Percentiles rank a stretch among this genome's conserved stretches.
These are phyloP conservation scores for Tetrapyrgos nigripes DNA, from an alignment of 1,284 basidiomycete genomes.

Conservation along the genomic window DNA sequence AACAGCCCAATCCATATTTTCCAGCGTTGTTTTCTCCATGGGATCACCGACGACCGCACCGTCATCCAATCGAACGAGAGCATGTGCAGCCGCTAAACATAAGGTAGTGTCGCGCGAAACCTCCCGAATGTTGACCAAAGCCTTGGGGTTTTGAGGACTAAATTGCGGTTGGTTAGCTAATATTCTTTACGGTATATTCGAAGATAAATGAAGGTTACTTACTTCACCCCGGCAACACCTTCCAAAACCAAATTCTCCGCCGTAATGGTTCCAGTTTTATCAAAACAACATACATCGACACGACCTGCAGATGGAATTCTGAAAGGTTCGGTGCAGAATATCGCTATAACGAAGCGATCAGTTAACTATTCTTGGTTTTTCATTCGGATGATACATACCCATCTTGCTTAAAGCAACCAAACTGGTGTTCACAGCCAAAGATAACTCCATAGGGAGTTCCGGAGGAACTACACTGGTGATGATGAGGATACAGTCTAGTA, in stretches of 20 bases:
- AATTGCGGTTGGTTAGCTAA: background rate
- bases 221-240: conserved; percentile 90
- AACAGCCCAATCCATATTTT: conserved; percentile 91
- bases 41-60: conserved; percentile 96
- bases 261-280: conserved; percentile 97
- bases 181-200: conserved; percentile 10
- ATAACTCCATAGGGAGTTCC: conserved; percentile 95
- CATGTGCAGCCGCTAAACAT: conserved; percentile 94
- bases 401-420: conserved; percentile 93
- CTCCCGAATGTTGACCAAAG: conserved; percentile 82
- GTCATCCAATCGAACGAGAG: conserved; percentile 92
- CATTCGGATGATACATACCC: conserved; percentile 52
- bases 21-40: conserved; percentile 98
- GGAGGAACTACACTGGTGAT: conserved; percentile 96
- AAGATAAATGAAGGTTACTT: conserved; percentile 33
- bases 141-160: conserved; percentile 64
- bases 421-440: conserved; percentile 92
- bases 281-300: conserved; percentile 97
- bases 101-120: conserved; percentile 82
- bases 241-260: conserved; percentile 95
- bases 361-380: background rate
- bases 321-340: conserved; percentile 98
- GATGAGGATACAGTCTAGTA: conserved; percentile 93
- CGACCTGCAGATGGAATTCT: conserved; percentile 92
- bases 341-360: conserved; percentile 58